Base-by-base conservation (phyloP, 192 early-diverging fungal species). In the Coemansia sp. region DNA sequence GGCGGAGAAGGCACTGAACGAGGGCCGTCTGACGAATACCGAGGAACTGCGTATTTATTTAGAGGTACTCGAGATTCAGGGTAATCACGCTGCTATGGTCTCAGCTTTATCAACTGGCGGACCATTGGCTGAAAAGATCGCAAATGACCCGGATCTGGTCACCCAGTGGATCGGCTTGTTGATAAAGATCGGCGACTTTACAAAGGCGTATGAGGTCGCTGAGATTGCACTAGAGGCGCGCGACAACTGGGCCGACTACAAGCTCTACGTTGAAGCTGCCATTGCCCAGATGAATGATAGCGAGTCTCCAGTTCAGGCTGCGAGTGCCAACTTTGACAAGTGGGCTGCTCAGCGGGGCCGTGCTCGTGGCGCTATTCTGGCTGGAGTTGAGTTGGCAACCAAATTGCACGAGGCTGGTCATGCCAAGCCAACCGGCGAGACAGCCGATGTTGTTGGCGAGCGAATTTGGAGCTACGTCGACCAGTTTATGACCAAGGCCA, bases 21-120 rank as follows among this genome's bases (percentile, higher is more conserved):
- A 95, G 39, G 85, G 84, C 4, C 84, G 80, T 58, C 67, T 94
- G 31, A 80, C 83, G 15, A 84, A 86, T 15, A 88, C 89, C 12
- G 96, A 98, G 80, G 93, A 90, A 45, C 77, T 95, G 60, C 89
- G 90, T 29, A 70, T 96, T 2, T 94, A 93, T 53, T 62, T 95
- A 5, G 80, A 89, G 44, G 84, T 95, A 21, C 81, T 96, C 7
- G 79, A 90, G 39, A 72, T 82, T 11, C 92, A 94, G 68, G 80
- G 86, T 37, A 93, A 93, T 64, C 70, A 86, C 19, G 74, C 81
- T 12, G 89, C 89, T 25, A 94, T 91, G 42, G 62, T 94, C 3
- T 84, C 76, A 1, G 72, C 92, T 4, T 53, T 96, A 29, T 64
- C 61, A 8, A 23, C 78, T 15, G 81, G 90, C 32, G 84, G 84